Percentiles rank a stretch among this genome's conserved stretches.
phyloP scores from a whole-genome alignment of 371 early-diverging fungal genomes.

The Syncephalastrum sp. region DNA sequence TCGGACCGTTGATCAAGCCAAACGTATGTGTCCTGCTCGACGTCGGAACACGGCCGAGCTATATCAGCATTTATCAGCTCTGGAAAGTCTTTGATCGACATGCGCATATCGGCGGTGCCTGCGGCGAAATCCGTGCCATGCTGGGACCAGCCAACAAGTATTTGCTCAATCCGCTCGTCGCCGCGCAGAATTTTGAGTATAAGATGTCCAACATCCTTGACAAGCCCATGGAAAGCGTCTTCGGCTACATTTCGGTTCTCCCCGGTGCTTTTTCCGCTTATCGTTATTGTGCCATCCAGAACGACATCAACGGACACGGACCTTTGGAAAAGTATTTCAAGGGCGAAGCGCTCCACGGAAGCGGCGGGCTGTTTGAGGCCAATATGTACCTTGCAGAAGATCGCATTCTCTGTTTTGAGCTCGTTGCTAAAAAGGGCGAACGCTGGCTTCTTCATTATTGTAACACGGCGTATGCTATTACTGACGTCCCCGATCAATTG shows the following conservation, averaged over 20 bases:
- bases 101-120: constrained; percentile 75
- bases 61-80: constrained; percentile 62
- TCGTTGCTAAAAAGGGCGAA: constrained; percentile 64
- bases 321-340: constrained; percentile 67
- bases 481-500: constrained; percentile 69
- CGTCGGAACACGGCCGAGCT: constrained; percentile 68
- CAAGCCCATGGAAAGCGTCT: constrained; percentile 80
- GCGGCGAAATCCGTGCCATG: constrained; percentile 69
- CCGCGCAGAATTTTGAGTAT: constrained; percentile 93
- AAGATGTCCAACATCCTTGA: constrained; percentile 86
- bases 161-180: constrained; percentile 81
- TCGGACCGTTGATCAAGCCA: constrained; percentile 67
- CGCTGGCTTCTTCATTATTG: constrained; percentile 71
- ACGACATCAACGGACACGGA: constrained; percentile 56
- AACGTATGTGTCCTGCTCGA: constrained; percentile 78
- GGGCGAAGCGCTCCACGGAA: constrained; percentile 55
- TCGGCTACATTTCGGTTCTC: constrained; percentile 82
- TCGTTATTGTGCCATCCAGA: constrained; percentile 57
- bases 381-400: constrained; percentile 83
- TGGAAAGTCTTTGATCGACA: constrained; percentile 71
- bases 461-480: constrained; percentile 68
- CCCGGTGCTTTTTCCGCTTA: constrained; percentile 79
- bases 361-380: constrained; percentile 56
- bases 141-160: constrained; percentile 56
- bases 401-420: constrained; percentile 76